Percentiles rank a stretch among this genome's conserved stretches.
Evolutionary conservation across 2,329 filamentous ascomycete species (phyloP).

Genomic region (Scolecobasidium constrictum): DNA sequence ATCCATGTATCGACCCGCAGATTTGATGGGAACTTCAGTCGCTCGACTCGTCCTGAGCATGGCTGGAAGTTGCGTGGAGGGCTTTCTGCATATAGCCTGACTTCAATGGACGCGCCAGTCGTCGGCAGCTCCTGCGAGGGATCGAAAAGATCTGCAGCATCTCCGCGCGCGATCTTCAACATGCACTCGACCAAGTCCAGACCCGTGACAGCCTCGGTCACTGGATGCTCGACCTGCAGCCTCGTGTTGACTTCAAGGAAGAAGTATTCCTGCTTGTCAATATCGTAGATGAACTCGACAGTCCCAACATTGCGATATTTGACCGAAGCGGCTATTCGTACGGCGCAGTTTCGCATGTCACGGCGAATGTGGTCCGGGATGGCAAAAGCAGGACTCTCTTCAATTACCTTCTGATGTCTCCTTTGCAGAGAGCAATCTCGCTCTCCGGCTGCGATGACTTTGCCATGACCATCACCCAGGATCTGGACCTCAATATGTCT

Average conservation of each 20-base stretch:
- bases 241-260: conserved; percentile 51
- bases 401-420: conserved; percentile 72
- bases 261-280: conserved; percentile 68
- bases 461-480: conserved; percentile 69
- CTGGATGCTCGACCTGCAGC: conserved; percentile 48
- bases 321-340: conserved; percentile 48
- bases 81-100: conserved; percentile 46
- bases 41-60: conserved; percentile 46
- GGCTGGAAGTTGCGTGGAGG: conserved; percentile 48
- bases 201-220: too few relatives aligned
- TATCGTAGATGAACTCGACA: conserved; percentile 83
- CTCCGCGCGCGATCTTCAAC: too few relatives aligned
- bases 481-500: conserved; percentile 86
- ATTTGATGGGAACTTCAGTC: conserved; percentile 44
- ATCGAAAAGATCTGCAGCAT: too few relatives aligned
- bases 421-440: conserved; percentile 81
- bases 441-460: conserved; percentile 73
- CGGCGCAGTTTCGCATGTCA: conserved; percentile 56
- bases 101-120: conserved; percentile 43
- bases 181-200: conserved; percentile 46
- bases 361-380: conserved; percentile 44
- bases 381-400: conserved; percentile 76
- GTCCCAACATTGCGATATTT: conserved; percentile 78
- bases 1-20: conserved; percentile 55
- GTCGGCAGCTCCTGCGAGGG: too few relatives aligned